Evolutionary conservation across 2,329 filamentous ascomycete species (phyloP).

Genomic region (Xylaria sp.): DNA sequence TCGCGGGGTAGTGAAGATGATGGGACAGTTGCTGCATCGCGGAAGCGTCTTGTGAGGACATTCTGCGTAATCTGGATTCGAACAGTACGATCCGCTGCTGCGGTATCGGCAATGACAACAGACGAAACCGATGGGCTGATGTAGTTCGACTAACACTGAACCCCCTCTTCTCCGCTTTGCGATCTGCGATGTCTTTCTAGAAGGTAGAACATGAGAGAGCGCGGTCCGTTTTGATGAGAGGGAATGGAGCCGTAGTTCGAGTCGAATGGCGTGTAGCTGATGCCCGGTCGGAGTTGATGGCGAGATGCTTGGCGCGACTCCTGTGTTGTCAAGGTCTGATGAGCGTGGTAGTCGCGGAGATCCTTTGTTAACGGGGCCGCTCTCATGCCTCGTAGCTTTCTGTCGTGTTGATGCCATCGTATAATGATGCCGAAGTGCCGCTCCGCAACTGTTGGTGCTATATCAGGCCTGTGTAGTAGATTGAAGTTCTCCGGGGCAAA

Average conservation of each 20-base stretch:
- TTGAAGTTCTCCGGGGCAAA: not conserved
- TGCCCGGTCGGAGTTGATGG: not conserved
- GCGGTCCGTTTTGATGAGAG: not conserved
- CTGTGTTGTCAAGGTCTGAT: constrained; percentile 1
- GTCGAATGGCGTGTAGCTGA: not conserved
- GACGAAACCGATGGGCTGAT: constrained; percentile 39
- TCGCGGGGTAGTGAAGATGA: constrained; percentile 32
- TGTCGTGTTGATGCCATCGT: constrained; percentile 9
- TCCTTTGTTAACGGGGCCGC: not conserved
- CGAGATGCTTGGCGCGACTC: not conserved
- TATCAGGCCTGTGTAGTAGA: not conserved
- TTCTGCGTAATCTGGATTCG: constrained; percentile 32
- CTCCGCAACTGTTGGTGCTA: not conserved
- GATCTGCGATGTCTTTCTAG: not conserved
- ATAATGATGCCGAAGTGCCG: not conserved
- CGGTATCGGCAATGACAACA: constrained; percentile 36
- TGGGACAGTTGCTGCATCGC: constrained; percentile 34
- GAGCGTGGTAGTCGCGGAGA: constrained; percentile 6
- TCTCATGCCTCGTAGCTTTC: constrained; percentile 7
- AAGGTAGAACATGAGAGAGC: not conserved
- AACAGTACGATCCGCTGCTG: constrained; percentile 37
- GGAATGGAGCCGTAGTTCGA: not conserved
- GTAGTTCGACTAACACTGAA: not conserved
- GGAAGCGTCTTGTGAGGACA: constrained; percentile 35
- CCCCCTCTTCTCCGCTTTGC: not conserved